Evolutionary conservation across 208 protist genomes (phyloP).

Genomic region (Entamoeba moshkovskii): DNA sequence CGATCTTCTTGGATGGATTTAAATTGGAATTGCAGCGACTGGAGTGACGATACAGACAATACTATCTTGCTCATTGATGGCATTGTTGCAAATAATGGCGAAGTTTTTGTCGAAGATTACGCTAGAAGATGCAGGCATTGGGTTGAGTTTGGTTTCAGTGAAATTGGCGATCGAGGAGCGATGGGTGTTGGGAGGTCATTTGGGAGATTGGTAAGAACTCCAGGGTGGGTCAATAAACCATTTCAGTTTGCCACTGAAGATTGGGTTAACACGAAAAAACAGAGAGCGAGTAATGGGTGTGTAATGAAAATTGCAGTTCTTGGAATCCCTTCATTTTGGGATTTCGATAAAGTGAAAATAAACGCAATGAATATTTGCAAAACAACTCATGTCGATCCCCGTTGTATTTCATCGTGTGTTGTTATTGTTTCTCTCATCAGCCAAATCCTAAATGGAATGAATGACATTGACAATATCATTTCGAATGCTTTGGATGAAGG

Average conservation of each 20-base stretch:
- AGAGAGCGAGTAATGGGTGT: conserved; percentile 36
- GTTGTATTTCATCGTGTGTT: conserved; percentile 30
- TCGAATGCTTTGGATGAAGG: not conserved
- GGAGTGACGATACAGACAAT: conserved; percentile 47
- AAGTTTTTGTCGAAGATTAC: conserved; percentile 13
- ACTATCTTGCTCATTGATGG: conserved; percentile 38
- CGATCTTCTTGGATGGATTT: conserved; percentile 31
- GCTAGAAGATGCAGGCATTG: conserved; percentile 18
- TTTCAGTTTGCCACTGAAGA: not conserved
- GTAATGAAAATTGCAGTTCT: conserved; percentile 42
- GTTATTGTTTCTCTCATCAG: conserved; percentile 15
- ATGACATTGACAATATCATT: conserved; percentile 18
- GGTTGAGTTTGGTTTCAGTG: conserved; percentile 36
- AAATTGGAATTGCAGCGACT: conserved; percentile 13
- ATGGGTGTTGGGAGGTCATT: conserved; percentile 36
- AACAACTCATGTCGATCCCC: conserved; percentile 40
- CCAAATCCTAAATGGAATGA: conserved; percentile 17
- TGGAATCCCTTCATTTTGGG: conserved; percentile 14
- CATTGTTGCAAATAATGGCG: conserved; percentile 26
- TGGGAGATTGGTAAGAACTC: not conserved
- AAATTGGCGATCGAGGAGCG: conserved; percentile 34
- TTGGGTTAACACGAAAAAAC: conserved; percentile 19
- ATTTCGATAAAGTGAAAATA: conserved; percentile 13
- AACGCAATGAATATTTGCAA: conserved; percentile 21
- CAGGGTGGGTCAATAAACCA: conserved; percentile 21